A percentile compares a stretch with the other conserved stretches of the same genome.
Conservation (phyloP, 257 asterid genomes). For the Nicotiana undulata region DNA sequence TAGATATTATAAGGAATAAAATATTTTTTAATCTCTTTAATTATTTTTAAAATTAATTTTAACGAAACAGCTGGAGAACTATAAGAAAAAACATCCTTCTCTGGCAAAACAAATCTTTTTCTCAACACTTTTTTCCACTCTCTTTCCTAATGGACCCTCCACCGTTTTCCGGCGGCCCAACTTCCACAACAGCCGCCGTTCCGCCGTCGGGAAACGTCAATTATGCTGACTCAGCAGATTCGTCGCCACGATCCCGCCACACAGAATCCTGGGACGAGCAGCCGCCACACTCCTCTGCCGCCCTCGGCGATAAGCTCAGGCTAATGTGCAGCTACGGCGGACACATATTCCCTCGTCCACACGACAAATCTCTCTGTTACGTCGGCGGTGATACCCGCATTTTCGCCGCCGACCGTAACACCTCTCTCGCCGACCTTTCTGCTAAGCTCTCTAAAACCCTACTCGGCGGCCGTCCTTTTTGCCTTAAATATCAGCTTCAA, state of each 20-base stretch:
- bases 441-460: conserved; percentile 71
- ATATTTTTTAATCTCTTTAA: too few relatives aligned
- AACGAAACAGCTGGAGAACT: neutral
- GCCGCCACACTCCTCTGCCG: conserved; percentile 26
- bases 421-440: conserved; percentile 51
- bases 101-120: conserved; percentile 9
- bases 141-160: conserved; percentile 60
- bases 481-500: conserved; percentile 74
- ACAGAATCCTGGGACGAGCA: conserved; percentile 56
- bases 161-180: conserved; percentile 33
- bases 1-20: too few relatives aligned
- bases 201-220: neutral
- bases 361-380: conserved; percentile 78
- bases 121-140: conserved; percentile 6
- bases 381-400: conserved; percentile 92
- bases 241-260: conserved; percentile 62
- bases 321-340: conserved; percentile 97
- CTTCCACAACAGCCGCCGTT: conserved; percentile 11
- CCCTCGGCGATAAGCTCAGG: conserved; percentile 47
- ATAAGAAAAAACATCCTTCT: neutral
- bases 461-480: conserved; percentile 41
- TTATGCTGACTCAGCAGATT: conserved; percentile 44
- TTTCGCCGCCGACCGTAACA: conserved; percentile 64
- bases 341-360: conserved; percentile 91
- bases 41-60: too few relatives aligned